These are phyloP conservation scores for Nicotiana otophora DNA, from an alignment of 257 asterid species.

Conservation along the genomic window DNA sequence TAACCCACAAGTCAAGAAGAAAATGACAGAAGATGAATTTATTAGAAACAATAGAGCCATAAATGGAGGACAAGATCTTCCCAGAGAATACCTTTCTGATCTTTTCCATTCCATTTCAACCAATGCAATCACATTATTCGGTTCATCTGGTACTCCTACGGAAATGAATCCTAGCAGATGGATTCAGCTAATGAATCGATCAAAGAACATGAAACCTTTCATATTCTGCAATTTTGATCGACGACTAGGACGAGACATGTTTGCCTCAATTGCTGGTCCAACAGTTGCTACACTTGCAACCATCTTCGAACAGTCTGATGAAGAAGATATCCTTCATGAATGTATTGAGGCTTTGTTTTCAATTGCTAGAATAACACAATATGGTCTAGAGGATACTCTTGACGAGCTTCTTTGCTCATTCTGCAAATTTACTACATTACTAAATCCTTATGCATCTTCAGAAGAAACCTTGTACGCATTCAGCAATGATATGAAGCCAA, in stretches of 20 bases:
- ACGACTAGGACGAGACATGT: slow-evolving; percentile 80
- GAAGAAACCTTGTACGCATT: slow-evolving; percentile 80
- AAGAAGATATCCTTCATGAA: slow-evolving; percentile 76
- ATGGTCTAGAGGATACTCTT: slow-evolving; percentile 74
- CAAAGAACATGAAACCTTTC: slow-evolving; percentile 55
- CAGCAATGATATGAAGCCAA: slow-evolving; percentile 81
- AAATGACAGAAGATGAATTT: slow-evolving; percentile 95
- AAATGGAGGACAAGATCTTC: slow-evolving; percentile 82
- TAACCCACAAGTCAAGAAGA: slow-evolving; percentile 93
- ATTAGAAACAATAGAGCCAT: slow-evolving; percentile 69
- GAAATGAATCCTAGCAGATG: slow-evolving; percentile 85
- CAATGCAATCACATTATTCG: slow-evolving; percentile 43
- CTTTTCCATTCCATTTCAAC: slow-evolving; percentile 69
- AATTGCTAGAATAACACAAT: slow-evolving; percentile 73
- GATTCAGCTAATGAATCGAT: slow-evolving; percentile 72
- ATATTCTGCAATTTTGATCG: slow-evolving; percentile 59
- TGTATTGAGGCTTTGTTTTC: slow-evolving; percentile 80
- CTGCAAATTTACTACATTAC: slow-evolving; percentile 75
- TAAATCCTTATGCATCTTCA: slow-evolving; percentile 72
- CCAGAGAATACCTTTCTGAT: slow-evolving; percentile 79
- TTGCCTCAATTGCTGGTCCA: slow-evolving; percentile 84
- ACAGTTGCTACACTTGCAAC: slow-evolving; percentile 80
- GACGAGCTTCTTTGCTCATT: slow-evolving; percentile 79
- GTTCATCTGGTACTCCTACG: slow-evolving; percentile 22
- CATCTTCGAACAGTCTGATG: slow-evolving; percentile 75